Conservation (phyloP, 345 rosid species). For the Barbarea vulgaris region DNA sequence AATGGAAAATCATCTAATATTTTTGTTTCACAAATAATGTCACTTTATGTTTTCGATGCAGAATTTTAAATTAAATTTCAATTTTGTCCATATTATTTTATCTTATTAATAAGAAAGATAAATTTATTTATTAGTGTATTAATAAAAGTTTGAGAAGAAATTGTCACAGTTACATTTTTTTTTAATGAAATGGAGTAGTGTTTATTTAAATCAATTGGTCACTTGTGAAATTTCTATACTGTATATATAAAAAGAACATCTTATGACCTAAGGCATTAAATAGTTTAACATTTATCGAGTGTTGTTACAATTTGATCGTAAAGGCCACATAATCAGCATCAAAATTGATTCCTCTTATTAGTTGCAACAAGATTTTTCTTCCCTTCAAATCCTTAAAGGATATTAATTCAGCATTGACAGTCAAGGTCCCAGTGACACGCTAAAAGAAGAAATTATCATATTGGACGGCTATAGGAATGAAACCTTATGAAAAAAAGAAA, state of each 20-base stretch:
- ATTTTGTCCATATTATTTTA: too few species aligned
- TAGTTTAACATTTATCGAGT: neutral
- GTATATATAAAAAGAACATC: neutral
- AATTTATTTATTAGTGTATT: too few species aligned
- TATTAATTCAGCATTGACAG: constrained; percentile 16
- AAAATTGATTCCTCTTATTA: constrained; percentile 1
- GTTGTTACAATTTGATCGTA: neutral
- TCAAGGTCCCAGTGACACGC: constrained; percentile 23
- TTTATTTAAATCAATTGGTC: neutral
- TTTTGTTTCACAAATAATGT: too few species aligned
- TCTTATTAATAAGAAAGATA: too few species aligned
- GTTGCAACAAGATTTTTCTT: constrained; percentile 28
- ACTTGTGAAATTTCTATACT: neutral
- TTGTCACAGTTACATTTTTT: too few species aligned
- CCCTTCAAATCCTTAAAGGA: constrained; percentile 24
- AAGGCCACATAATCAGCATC: neutral
- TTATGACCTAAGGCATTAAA: neutral
- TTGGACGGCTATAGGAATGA: neutral
- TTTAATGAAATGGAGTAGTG: too few species aligned
- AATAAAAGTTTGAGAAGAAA: too few species aligned
- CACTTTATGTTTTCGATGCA: too few species aligned
- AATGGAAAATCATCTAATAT: neutral
- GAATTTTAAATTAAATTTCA: too few species aligned
- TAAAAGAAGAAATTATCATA: constrained; percentile 18
- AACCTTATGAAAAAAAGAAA: neutral